phyloP scores from a whole-genome alignment of 1,284 basidiomycete genomes.

The Irpex sp. region DNA sequence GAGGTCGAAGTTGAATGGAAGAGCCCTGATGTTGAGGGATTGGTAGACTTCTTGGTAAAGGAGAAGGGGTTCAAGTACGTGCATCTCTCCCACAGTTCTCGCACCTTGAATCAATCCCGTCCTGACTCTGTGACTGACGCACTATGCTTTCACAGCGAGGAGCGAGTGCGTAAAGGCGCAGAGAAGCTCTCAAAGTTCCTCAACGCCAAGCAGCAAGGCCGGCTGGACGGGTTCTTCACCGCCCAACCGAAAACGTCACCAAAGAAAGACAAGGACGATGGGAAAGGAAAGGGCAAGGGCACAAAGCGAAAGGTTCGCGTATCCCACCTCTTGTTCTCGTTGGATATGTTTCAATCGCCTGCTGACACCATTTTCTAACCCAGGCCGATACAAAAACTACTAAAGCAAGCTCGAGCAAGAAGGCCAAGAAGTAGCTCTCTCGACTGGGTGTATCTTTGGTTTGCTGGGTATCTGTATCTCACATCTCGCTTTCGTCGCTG shows the following conservation, averaged over 20 bases:
- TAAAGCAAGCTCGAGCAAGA: constrained; percentile 9
- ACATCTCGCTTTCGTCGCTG: background rate
- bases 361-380: background rate
- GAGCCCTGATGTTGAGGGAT: constrained; percentile 87
- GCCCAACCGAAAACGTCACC: constrained; percentile 45
- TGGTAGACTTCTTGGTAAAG: constrained; percentile 91
- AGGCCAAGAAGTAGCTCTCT: constrained; percentile 13
- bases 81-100: background rate
- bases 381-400: constrained; percentile 11
- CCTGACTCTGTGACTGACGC: constrained; percentile 6
- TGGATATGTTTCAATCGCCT: background rate
- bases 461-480: background rate
- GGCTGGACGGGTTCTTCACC: constrained; percentile 94
- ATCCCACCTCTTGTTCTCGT: background rate
- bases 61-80: constrained; percentile 95
- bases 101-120: background rate
- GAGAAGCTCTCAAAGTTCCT: constrained; percentile 90
- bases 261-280: constrained; percentile 38
- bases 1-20: constrained; percentile 96
- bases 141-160: constrained; percentile 62
- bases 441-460: background rate
- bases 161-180: constrained; percentile 92
- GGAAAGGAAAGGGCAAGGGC: constrained; percentile 34
- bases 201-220: constrained; percentile 92
- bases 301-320: constrained; percentile 67